Conservation (phyloP, 495 filamentous ascomycete genomes). For the Tetracladium marchalianum region DNA sequence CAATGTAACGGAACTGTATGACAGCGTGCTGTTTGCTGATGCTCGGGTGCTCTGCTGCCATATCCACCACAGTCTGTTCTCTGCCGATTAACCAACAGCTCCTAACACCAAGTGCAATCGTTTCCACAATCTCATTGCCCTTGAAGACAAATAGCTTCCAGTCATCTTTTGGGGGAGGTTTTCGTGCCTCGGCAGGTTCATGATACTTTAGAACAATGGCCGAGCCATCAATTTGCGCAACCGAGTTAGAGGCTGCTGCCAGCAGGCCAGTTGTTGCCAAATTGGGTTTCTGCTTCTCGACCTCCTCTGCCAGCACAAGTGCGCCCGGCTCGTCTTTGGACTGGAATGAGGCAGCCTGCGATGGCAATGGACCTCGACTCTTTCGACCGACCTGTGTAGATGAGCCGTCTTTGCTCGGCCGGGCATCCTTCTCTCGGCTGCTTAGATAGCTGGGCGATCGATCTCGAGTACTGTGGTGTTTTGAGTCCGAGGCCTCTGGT, state of each 20-base stretch:
- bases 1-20: slow-evolving; percentile 80
- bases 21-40: slow-evolving; percentile 92
- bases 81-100: slow-evolving; percentile 89
- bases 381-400: slow-evolving; percentile 16
- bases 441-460: slow-evolving; percentile 9
- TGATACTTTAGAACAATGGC: slow-evolving; percentile 84
- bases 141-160: slow-evolving; percentile 97
- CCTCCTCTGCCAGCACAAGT: slow-evolving; percentile 21
- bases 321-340: slow-evolving; percentile 24
- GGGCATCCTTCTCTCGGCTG: slow-evolving; percentile 6
- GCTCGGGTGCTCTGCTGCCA: slow-evolving; percentile 80
- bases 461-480: slow-evolving; percentile 10
- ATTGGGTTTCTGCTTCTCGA: slow-evolving; percentile 82
- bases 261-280: slow-evolving; percentile 71
- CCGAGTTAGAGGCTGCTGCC: slow-evolving; percentile 79
- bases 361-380: slow-evolving; percentile 52
- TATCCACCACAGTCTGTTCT: slow-evolving; percentile 69
- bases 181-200: slow-evolving; percentile 87
- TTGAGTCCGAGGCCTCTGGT: slow-evolving; percentile 9
- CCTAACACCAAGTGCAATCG: slow-evolving; percentile 60
- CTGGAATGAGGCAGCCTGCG: slow-evolving; percentile 60
- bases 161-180: slow-evolving; percentile 62
- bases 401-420: slow-evolving; percentile 15
- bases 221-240: slow-evolving; percentile 54
- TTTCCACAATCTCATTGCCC: slow-evolving; percentile 65